A percentile compares a stretch with the other conserved stretches of the same genome.
phyloP scores from a whole-genome alignment of 805 yeast genomes.

The Candida xyloterini region DNA sequence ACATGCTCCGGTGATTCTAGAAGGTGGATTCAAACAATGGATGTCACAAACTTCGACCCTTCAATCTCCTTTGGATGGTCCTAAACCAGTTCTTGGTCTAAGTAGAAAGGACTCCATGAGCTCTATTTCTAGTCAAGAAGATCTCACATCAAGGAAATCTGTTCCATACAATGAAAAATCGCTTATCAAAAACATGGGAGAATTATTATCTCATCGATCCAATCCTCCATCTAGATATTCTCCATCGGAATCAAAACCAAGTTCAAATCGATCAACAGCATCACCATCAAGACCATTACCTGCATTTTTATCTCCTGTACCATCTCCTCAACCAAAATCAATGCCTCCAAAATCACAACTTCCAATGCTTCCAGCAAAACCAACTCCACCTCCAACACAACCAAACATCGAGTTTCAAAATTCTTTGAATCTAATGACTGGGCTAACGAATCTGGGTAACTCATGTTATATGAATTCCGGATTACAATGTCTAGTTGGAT shows the following conservation, averaged over 20 bases:
- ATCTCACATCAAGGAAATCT: constrained; percentile 10
- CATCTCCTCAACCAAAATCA: constrained; percentile 14
- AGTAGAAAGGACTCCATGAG: constrained; percentile 13
- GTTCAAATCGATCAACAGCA: neutral
- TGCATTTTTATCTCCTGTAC: constrained; percentile 16
- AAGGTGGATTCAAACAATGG: constrained; percentile 71
- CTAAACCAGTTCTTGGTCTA: constrained; percentile 19
- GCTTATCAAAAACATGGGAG: constrained; percentile 23
- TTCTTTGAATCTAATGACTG: constrained; percentile 51
- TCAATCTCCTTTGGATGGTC: constrained; percentile 21
- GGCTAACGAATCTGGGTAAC: constrained; percentile 79
- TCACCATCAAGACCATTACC: constrained; percentile 24
- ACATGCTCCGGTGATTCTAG: constrained; percentile 43
- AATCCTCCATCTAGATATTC: constrained; percentile 18
- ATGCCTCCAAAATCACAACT: constrained; percentile 11
- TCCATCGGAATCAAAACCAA: neutral
- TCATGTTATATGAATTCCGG: constrained; percentile 92
- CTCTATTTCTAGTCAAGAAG: constrained; percentile 15
- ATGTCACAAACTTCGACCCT: constrained; percentile 16
- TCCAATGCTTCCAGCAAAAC: constrained; percentile 9
- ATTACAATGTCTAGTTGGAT: constrained; percentile 80
- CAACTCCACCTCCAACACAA: constrained; percentile 10
- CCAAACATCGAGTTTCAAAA: constrained; percentile 19
- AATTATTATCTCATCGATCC: constrained; percentile 18
- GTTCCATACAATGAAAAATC: constrained; percentile 17